These are phyloP conservation scores for Boletus rubescentipes DNA, from an alignment of 768 basidiomycete genomes.

Conservation along the genomic window DNA sequence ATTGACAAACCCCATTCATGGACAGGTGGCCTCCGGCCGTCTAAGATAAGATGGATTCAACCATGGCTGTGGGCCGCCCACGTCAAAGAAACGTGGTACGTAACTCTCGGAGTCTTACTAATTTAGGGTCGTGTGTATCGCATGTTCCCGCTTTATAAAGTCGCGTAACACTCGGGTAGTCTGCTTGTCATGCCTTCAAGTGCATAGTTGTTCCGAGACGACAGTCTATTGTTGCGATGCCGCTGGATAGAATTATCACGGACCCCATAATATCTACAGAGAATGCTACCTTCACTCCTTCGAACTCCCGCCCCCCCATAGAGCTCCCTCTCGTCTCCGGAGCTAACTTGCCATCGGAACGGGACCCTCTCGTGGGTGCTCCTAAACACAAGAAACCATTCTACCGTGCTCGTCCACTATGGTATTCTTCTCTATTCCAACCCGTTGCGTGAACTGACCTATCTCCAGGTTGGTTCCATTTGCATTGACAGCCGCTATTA, in stretches of 20 bases:
- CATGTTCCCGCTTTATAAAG: conserved; percentile 27
- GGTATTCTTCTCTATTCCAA: conserved; percentile 29
- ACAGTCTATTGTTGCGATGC: conserved; percentile 15
- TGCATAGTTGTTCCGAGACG: background rate
- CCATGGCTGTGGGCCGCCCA: conserved; percentile 9
- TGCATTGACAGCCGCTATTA: conserved; percentile 61
- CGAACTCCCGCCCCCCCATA: conserved; percentile 16
- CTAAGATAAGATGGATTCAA: background rate
- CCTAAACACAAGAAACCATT: conserved; percentile 41
- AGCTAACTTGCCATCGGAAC: conserved; percentile 29
- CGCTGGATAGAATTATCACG: conserved; percentile 32
- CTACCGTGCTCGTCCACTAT: conserved; percentile 49
- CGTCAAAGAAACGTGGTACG: conserved; percentile 18
- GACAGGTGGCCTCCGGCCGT: background rate
- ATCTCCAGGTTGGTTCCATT: conserved; percentile 67
- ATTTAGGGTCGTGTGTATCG: conserved; percentile 16
- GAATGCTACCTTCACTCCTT: conserved; percentile 30
- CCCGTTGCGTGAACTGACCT: conserved; percentile 6
- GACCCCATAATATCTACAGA: conserved; percentile 37
- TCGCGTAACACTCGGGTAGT: background rate
- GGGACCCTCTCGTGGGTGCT: conserved; percentile 31
- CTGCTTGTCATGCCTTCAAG: conserved; percentile 10
- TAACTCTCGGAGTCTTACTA: conserved; percentile 14
- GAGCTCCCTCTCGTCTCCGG: conserved; percentile 16
- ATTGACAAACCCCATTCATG: background rate